phyloP scores from a whole-genome alignment of 495 filamentous ascomycete genomes.

The Aspergillus coremiiformis region DNA sequence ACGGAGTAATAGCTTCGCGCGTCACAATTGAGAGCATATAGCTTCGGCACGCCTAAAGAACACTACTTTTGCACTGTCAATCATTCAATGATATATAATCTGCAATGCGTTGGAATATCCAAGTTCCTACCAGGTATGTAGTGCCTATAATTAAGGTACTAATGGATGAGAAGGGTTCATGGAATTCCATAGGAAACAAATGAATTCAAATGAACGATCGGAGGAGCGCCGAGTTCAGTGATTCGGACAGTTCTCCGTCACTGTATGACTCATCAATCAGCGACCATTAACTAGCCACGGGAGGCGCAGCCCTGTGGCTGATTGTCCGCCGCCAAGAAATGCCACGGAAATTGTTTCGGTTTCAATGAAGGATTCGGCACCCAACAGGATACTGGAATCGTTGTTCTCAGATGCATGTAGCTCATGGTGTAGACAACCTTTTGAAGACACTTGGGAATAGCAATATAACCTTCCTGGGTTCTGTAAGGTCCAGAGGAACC shows the following conservation, averaged over 20 bases:
- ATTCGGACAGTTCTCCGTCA: not conserved
- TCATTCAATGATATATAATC: too few species aligned
- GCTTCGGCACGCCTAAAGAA: not conserved
- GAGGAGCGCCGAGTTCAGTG: not conserved
- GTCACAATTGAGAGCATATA: not conserved
- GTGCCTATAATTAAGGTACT: too few species aligned
- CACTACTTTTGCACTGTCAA: too few species aligned
- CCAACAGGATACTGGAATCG: not conserved
- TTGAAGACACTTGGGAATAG: conserved; percentile 14
- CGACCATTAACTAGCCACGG: conserved; percentile 8
- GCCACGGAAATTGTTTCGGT: conserved; percentile 1
- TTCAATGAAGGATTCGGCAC: not conserved
- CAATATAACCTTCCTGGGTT: conserved; percentile 10
- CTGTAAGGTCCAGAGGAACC: conserved; percentile 2
- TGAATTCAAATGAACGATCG: not conserved
- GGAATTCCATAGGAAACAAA: not conserved
- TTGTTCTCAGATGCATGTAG: conserved; percentile 17
- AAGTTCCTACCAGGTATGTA: too few species aligned
- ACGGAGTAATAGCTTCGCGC: not conserved
- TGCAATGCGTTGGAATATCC: too few species aligned
- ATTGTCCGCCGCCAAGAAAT: not conserved
- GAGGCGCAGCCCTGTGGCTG: conserved; percentile 6
- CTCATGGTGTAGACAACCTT: conserved; percentile 6
- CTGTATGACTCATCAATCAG: not conserved
- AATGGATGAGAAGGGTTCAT: too few species aligned